phyloP scores from a whole-genome alignment of 2,329 filamentous ascomycete species.

The Botrytis byssoidea region DNA sequence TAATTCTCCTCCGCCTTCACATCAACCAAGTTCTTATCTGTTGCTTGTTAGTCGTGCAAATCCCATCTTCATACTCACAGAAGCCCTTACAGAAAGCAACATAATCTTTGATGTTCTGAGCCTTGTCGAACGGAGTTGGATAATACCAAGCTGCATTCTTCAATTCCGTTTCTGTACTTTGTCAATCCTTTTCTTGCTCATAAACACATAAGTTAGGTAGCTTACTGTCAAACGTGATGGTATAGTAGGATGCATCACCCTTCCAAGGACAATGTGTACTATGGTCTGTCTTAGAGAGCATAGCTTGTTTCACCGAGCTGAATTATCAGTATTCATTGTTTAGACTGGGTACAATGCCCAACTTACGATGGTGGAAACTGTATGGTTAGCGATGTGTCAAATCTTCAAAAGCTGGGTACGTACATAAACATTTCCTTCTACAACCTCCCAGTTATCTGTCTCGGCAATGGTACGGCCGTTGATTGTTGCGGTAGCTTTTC shows the following conservation, averaged over 20 bases:
- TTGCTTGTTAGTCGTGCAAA: not conserved
- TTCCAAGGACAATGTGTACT: slow-evolving; percentile 48
- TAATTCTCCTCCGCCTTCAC: slow-evolving; percentile 6
- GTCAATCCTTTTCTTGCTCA: not conserved
- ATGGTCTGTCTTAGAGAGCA: slow-evolving; percentile 44
- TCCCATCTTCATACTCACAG: not conserved
- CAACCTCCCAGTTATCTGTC: slow-evolving; percentile 46
- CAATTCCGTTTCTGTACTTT: slow-evolving; percentile 38
- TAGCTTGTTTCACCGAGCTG: slow-evolving; percentile 42
- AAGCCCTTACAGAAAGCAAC: slow-evolving; percentile 47
- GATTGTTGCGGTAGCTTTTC: slow-evolving; percentile 42
- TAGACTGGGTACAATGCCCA: not conserved
- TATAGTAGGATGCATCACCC: slow-evolving; percentile 49
- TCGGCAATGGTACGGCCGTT: slow-evolving; percentile 47
- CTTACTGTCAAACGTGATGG: slow-evolving; percentile 44
- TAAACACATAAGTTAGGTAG: not conserved
- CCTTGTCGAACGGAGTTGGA: slow-evolving; percentile 43
- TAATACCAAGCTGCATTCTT: slow-evolving; percentile 50
- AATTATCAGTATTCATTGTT: not conserved
- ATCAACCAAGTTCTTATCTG: slow-evolving; percentile 21
- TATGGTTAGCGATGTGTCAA: slow-evolving; percentile 20
- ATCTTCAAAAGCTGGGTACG: slow-evolving; percentile 25
- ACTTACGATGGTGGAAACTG: slow-evolving; percentile 42
- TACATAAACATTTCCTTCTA: slow-evolving; percentile 51
- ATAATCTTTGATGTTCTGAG: slow-evolving; percentile 45